Percentiles rank a stretch among this genome's conserved stretches.
These are phyloP conservation scores for Penicillium sp. DNA, from an alignment of 2,329 filamentous ascomycete species.

Conservation along the genomic window DNA sequence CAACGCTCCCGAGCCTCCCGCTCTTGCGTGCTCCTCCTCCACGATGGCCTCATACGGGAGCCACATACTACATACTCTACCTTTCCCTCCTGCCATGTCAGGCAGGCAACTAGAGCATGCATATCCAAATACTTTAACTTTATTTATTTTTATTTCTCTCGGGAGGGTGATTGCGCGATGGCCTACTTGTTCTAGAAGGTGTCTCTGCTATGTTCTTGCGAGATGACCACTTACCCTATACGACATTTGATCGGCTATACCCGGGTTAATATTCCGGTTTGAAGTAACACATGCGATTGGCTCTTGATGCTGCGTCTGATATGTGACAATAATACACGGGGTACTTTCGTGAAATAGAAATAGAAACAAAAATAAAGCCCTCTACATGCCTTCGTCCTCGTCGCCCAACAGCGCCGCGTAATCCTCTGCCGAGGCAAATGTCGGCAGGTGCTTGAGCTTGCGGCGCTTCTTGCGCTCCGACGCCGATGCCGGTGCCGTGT, in stretches of 20 bases:
- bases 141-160: too few relatives aligned
- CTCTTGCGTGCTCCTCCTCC: conserved; percentile 13
- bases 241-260: background rate
- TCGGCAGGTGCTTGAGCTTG: conserved; percentile 83
- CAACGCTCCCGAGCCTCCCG: background rate
- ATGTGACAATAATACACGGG: background rate
- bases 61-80: conserved; percentile 2
- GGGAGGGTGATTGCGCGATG: background rate
- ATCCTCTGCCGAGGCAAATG: conserved; percentile 88
- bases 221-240: background rate
- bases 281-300: background rate
- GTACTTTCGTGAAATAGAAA: background rate
- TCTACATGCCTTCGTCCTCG: conserved; percentile 54
- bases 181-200: too few relatives aligned
- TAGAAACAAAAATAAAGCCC: conserved; percentile 1
- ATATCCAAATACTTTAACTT: background rate
- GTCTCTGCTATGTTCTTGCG: background rate
- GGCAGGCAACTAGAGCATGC: background rate
- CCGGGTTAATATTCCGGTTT: background rate
- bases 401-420: conserved; percentile 78
- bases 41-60: conserved; percentile 10
- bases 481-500: conserved; percentile 39
- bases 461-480: conserved; percentile 60
- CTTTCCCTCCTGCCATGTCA: background rate
- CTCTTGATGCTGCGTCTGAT: background rate